phyloP scores from a whole-genome alignment of 73 alveolate genomes.

The Diophrys appendiculata region DNA sequence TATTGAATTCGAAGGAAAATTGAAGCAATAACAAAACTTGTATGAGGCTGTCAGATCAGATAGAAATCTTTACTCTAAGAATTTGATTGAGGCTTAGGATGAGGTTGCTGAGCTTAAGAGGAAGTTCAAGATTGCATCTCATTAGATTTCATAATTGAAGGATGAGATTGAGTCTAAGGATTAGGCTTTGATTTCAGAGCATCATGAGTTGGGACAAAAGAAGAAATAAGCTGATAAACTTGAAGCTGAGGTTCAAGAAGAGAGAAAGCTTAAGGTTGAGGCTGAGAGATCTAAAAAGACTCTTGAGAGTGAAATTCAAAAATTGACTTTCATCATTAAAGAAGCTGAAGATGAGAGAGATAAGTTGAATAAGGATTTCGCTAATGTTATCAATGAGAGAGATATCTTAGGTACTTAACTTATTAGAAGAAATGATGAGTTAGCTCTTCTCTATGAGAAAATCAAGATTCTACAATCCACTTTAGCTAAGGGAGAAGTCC shows the following conservation, averaged over 20 bases:
- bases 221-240: constrained; percentile 76
- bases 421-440: constrained; percentile 98
- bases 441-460: constrained; percentile 97
- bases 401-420: constrained; percentile 92
- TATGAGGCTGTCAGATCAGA: constrained; percentile 99
- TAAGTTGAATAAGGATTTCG: constrained; percentile 79
- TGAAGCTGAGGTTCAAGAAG: constrained; percentile 63
- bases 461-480: constrained; percentile 90
- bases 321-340: constrained; percentile 74
- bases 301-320: constrained; percentile 73
- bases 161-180: constrained; percentile 92
- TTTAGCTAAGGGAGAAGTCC: constrained; percentile 85
- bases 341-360: constrained; percentile 83
- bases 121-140: constrained; percentile 83
- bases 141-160: constrained; percentile 81
- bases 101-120: constrained; percentile 89
- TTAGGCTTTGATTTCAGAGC: constrained; percentile 80
- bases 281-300: constrained; percentile 71
- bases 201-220: constrained; percentile 58
- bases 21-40: constrained; percentile 94
- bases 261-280: constrained; percentile 74
- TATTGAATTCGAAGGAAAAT: constrained; percentile 92
- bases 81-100: constrained; percentile 93
- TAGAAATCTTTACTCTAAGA: constrained; percentile 96
- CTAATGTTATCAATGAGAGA: constrained; percentile 84